These are phyloP conservation scores for Penstemon davidsonii DNA, from an alignment of 257 asterid species.

Conservation along the genomic window DNA sequence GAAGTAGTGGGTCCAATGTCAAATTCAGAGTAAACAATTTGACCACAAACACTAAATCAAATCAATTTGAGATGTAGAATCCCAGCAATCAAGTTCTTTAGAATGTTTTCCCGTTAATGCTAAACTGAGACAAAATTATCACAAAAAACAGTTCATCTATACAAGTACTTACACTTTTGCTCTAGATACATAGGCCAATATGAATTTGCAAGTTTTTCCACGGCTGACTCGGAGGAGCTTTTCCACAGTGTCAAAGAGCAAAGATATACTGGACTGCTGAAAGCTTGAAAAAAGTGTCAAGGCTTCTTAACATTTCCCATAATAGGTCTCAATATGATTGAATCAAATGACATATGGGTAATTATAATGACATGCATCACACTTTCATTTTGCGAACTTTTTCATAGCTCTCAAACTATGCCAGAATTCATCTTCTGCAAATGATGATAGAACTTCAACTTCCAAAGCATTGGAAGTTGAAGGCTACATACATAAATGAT, in stretches of 20 bases:
- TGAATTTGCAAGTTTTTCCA: constrained; percentile 60
- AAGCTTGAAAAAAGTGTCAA: constrained; percentile 66
- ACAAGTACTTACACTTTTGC: constrained; percentile 65
- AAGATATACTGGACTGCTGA: constrained; percentile 80
- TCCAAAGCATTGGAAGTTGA: not conserved
- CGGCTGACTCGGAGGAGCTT: constrained; percentile 50
- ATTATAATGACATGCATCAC: not conserved
- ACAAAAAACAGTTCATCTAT: not conserved
- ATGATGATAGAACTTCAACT: not conserved
- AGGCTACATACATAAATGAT: not conserved
- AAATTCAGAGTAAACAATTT: not conserved
- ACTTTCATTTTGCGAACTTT: not conserved
- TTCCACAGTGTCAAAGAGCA: constrained; percentile 74
- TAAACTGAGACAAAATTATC: not conserved
- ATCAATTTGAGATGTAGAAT: not conserved
- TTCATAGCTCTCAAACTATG: too few relatives aligned
- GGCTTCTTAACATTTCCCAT: constrained; percentile 30
- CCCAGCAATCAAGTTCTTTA: not conserved
- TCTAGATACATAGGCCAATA: constrained; percentile 82
- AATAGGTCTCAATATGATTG: constrained; percentile 13
- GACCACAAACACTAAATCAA: not conserved
- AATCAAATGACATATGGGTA: not conserved
- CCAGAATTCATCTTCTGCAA: not conserved
- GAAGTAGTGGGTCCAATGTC: not conserved
- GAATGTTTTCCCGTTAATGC: not conserved